A percentile compares a stretch with the other conserved stretches of the same genome.
phyloP scores from a whole-genome alignment of 805 yeast species.

The Candida khao-thaluensis region DNA sequence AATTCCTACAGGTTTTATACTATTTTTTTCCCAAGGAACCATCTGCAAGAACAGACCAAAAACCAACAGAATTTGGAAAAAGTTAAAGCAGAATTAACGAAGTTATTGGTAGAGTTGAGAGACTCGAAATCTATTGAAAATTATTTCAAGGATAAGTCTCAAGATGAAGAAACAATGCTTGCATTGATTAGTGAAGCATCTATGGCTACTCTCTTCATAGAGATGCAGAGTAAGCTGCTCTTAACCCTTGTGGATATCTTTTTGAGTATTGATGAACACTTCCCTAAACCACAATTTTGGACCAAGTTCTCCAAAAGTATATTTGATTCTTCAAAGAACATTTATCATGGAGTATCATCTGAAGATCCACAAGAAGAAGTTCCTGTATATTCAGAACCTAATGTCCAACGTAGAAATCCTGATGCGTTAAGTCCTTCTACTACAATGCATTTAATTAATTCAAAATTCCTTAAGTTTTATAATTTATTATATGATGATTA shows the following conservation, averaged over 20 bases:
- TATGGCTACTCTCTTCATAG: conserved; percentile 14
- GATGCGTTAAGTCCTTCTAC: conserved; percentile 27
- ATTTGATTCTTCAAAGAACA: conserved; percentile 11
- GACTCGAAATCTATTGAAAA: conserved; percentile 12
- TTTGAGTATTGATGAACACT: conserved; percentile 10
- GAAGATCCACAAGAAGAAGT: conserved; percentile 13
- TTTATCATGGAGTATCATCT: conserved; percentile 6
- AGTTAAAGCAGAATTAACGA: conserved; percentile 14
- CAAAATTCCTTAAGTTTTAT: conserved; percentile 18
- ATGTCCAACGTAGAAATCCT: conserved; percentile 25
- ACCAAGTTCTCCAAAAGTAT: conserved; percentile 13
- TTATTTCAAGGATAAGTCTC: conserved; percentile 11
- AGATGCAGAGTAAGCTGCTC: conserved; percentile 6
- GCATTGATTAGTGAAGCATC: conserved; percentile 26
- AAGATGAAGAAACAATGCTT: conserved; percentile 26
- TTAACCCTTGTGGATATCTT: conserved; percentile 11
- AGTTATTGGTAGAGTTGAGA: conserved; percentile 10
- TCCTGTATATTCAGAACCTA: conserved; percentile 9
- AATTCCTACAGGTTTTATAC: conserved; percentile 28
- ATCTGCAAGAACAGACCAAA: conserved; percentile 17
- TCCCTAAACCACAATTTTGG: conserved; percentile 12
- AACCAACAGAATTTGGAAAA: conserved; percentile 15
- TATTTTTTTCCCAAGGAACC: conserved; percentile 10
- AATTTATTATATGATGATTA: conserved; percentile 18
- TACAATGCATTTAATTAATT: conserved; percentile 22